These are phyloP conservation scores for Boletus rubescentipes DNA, from an alignment of 768 basidiomycete genomes.

Conservation along the genomic window DNA sequence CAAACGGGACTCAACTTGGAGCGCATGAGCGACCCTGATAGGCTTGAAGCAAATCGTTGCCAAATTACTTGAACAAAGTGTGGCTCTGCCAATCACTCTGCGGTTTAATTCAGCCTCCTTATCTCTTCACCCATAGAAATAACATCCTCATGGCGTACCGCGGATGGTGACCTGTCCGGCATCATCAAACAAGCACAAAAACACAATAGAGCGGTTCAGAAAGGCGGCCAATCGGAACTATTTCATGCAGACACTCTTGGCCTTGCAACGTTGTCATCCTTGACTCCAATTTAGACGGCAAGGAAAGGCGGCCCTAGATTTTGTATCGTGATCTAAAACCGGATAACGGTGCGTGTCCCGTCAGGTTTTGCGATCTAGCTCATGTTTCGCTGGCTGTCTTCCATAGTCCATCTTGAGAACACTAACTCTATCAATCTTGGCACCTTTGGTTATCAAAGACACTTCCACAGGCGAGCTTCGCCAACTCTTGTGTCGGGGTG, in stretches of 20 bases:
- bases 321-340: constrained; percentile 96
- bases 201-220: constrained; percentile 71
- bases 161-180: constrained; percentile 87
- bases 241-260: constrained; percentile 89
- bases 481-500: constrained; percentile 96
- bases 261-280: constrained; percentile 91
- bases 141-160: constrained; percentile 99
- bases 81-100: constrained; percentile 42
- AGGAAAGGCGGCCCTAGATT: constrained; percentile 66
- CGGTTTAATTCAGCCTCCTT: not conserved
- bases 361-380: not conserved
- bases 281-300: constrained; percentile 40
- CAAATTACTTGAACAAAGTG: too few species aligned
- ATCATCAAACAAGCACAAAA: constrained; percentile 80
- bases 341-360: constrained; percentile 73
- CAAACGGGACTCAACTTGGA: constrained; percentile 98
- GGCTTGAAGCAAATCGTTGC: constrained; percentile 96
- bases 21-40: constrained; percentile 92
- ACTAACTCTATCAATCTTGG: constrained; percentile 89
- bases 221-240: constrained; percentile 96
- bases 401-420: constrained; percentile 83
- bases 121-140: constrained; percentile 55
- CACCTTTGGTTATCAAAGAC: constrained; percentile 94
- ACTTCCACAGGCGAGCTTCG: constrained; percentile 85
- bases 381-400: not conserved